Evolutionary conservation across 164 flowering plant species (phyloP), one percentile per base, ranked within the genome.

Genomic region (Umbilicus rupestris): DNA sequence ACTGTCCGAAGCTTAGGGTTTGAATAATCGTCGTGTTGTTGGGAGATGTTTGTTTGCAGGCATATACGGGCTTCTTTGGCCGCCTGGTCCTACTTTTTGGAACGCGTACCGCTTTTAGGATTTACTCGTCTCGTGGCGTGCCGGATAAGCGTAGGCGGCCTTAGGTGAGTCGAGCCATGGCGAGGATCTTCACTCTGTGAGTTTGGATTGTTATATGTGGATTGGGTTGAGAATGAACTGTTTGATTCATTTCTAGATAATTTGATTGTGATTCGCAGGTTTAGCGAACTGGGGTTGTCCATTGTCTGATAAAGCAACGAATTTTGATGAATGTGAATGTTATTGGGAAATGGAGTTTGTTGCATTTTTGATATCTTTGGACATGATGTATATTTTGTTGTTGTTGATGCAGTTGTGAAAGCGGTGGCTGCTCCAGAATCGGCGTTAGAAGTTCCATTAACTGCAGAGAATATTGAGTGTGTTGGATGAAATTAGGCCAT

Each of bases 381-480:
- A 41, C 44, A 41, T 9, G 44, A 0, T 28, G 41, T 39, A 10
- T 33, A 26, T 39, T 20, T 44, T 22, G 69, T 50, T 62, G 70
- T 2, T 3, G 26, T 24, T 26, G 49, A 3, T 78, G 76, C 80
- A 90, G 96, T 76, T 66, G 77, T 86, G 31, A 84, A 78, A 74
- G 92, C 97, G 39, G 83, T 93, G 74, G 96, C 92, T 14, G 85
- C 98, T 33, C 96, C 95, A 30, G 76, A 84, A 39, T 82, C 96
- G 63, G 84, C 81, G 19, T 63, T 87, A 35, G 96, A 83, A 68
- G 76, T 93, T 78, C 95, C 98, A 10, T 78, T 94, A 26, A 94
- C 97, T 39, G 92, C 85, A 41, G 96, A 91, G 80, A 94, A 91
- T 77, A 82, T 94, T 65, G 98, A 94, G 75, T 49, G 93, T 91